A percentile compares a stretch with the other conserved stretches of the same genome.
phyloP scores from a whole-genome alignment of 176 grass and related monocot species.

The Phyllostachys edulis region DNA sequence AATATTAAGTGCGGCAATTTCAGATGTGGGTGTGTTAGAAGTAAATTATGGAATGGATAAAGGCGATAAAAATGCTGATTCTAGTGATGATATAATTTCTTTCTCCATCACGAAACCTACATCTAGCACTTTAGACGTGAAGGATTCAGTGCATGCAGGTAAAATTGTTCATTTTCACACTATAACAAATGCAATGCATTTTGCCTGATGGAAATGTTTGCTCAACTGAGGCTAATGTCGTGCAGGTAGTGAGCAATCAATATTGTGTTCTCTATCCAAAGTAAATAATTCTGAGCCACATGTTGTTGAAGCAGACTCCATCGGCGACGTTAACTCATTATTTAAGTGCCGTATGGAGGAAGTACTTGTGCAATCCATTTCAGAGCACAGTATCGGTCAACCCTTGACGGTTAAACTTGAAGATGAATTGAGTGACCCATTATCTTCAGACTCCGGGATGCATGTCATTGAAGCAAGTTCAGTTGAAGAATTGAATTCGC shows the following conservation, averaged over 20 bases:
- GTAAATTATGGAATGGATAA: not conserved
- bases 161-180: not conserved
- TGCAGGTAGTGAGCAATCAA: slow-evolving; percentile 22
- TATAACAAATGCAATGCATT: not conserved
- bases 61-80: not conserved
- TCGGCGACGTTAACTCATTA: slow-evolving; percentile 22
- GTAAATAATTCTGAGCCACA: slow-evolving; percentile 3
- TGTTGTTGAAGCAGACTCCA: slow-evolving; percentile 23
- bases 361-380: slow-evolving; percentile 41
- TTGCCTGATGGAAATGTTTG: not conserved
- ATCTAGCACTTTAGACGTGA: not conserved
- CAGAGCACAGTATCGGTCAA: slow-evolving; percentile 24
- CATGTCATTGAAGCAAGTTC: slow-evolving; percentile 21
- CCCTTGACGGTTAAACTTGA: slow-evolving; percentile 26
- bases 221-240: slow-evolving; percentile 7
- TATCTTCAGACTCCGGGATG: not conserved
- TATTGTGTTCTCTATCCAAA: not conserved
- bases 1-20: slow-evolving; percentile 37
- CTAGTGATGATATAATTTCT: not conserved
- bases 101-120: not conserved
- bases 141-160: slow-evolving; percentile 35
- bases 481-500: slow-evolving; percentile 31
- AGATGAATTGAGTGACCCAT: not conserved
- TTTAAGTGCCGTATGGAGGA: slow-evolving; percentile 47
- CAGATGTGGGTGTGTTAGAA: slow-evolving; percentile 23